phyloP scores from a whole-genome alignment of 1,284 basidiomycete species.

The Nidula niveotomentosa region DNA sequence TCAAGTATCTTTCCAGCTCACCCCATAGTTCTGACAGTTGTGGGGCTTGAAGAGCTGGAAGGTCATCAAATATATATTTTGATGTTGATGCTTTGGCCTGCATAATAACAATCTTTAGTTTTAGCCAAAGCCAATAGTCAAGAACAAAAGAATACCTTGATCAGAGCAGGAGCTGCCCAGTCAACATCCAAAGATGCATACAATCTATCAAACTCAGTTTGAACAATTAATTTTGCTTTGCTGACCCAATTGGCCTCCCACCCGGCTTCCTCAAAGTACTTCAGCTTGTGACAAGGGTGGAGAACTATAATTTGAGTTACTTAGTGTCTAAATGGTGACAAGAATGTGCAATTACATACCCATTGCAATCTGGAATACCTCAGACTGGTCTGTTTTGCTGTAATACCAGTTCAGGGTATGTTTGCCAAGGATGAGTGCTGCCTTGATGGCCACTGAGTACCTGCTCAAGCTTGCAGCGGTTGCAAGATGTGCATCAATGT shows the following conservation, averaged over 20 bases:
- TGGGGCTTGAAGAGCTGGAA: not conserved
- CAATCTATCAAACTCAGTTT: constrained; percentile 9
- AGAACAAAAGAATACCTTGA: too few relatives aligned
- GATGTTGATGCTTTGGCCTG: too few relatives aligned
- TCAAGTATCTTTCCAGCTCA: not conserved
- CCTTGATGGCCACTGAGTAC: constrained; percentile 9
- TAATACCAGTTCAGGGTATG: constrained; percentile 27
- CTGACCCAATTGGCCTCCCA: constrained; percentile 16
- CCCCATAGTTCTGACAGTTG: not conserved
- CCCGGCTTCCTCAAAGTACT: constrained; percentile 11
- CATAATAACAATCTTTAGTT: too few relatives aligned
- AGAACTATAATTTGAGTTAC: constrained; percentile 10
- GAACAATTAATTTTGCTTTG: constrained; percentile 10
- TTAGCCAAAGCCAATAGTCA: too few relatives aligned
- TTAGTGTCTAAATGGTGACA: constrained; percentile 2
- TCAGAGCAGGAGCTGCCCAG: too few relatives aligned
- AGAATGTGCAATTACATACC: too few relatives aligned
- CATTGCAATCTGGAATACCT: constrained; percentile 28
- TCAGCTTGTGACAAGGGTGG: constrained; percentile 15
- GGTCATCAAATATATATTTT: not conserved
- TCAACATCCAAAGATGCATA: too few relatives aligned
- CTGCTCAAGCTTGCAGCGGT: not conserved
- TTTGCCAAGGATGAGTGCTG: constrained; percentile 12
- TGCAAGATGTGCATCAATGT: constrained; percentile 15
- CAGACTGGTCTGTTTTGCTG: constrained; percentile 17